Percentiles rank a stretch among this genome's conserved stretches.
These are phyloP conservation scores for Daldinia loculata DNA, from an alignment of 495 filamentous ascomycete genomes.

Conservation along the genomic window DNA sequence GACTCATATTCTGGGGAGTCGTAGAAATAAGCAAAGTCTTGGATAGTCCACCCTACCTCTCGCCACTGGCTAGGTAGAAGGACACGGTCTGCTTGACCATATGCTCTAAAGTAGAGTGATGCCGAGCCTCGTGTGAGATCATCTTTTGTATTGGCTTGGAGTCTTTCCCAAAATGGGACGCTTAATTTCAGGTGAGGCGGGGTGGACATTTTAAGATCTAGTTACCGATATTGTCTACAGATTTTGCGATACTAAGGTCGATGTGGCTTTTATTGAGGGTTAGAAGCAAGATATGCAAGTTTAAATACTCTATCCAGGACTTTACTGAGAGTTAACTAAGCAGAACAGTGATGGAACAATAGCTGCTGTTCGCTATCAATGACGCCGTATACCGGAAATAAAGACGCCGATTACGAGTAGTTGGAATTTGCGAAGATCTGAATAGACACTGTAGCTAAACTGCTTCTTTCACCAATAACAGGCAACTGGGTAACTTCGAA, in stretches of 20 bases:
- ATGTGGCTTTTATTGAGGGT: background rate
- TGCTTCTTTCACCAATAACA: no score
- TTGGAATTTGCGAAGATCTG: background rate
- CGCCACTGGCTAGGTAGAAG: background rate
- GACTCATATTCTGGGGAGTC: slow-evolving; percentile 5
- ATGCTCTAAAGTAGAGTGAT: slow-evolving; percentile 4
- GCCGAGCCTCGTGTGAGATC: background rate
- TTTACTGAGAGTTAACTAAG: no score
- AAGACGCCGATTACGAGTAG: background rate
- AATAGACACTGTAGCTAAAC: background rate
- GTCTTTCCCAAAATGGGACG: background rate
- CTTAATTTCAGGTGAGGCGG: background rate
- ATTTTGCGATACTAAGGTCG: background rate
- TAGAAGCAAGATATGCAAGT: background rate
- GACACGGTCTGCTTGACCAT: background rate
- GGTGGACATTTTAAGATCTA: background rate
- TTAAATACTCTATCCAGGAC: background rate
- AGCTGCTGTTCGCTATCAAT: background rate
- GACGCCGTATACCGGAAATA: background rate
- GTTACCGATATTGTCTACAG: background rate
- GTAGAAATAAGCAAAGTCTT: slow-evolving; percentile 25
- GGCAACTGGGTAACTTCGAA: no score
- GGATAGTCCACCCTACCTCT: slow-evolving; percentile 3
- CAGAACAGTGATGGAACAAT: background rate
- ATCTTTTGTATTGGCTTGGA: background rate